A percentile compares a stretch with the other conserved stretches of the same genome.
These are phyloP conservation scores for Nakataea oryzae DNA, from an alignment of 2,329 filamentous ascomycete genomes.

Conservation along the genomic window DNA sequence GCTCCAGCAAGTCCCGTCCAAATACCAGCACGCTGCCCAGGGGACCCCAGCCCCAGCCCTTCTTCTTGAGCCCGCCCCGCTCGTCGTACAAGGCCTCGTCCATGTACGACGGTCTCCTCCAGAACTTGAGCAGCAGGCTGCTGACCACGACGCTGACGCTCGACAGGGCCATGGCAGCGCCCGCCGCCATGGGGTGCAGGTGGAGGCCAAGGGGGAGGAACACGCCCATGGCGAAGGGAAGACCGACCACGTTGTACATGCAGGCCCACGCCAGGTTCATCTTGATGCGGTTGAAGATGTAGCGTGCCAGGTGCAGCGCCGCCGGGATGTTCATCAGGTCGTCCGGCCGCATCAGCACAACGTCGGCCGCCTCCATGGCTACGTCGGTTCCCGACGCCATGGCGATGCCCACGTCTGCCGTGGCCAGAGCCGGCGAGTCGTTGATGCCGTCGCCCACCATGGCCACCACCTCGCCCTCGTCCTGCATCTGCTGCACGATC, in stretches of 20 bases:
- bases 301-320: slow-evolving; percentile 67
- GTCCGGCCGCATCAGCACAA: slow-evolving; percentile 89
- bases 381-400: slow-evolving; percentile 91
- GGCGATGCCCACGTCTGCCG: slow-evolving; percentile 85
- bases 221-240: slow-evolving; percentile 94
- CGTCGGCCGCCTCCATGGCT: slow-evolving; percentile 91
- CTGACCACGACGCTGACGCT: slow-evolving; percentile 84
- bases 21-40: slow-evolving; percentile 27
- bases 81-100: slow-evolving; percentile 55
- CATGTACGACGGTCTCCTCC: slow-evolving; percentile 82
- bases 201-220: slow-evolving; percentile 84
- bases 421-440: slow-evolving; percentile 89
- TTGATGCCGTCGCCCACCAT: slow-evolving; percentile 99
- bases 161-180: slow-evolving; percentile 84
- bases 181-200: slow-evolving; percentile 88
- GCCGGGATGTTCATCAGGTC: slow-evolving; percentile 91
- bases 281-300: slow-evolving; percentile 89
- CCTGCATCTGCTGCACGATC: slow-evolving; percentile 71
- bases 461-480: slow-evolving; percentile 65
- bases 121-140: slow-evolving; percentile 76
- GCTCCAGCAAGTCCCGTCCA: slow-evolving; percentile 26
- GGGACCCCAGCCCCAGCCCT: slow-evolving; percentile 29
- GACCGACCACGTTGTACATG: slow-evolving; percentile 79
- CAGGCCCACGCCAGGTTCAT: slow-evolving; percentile 89
- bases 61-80: slow-evolving; percentile 33